A percentile compares a stretch with the other conserved stretches of the same genome.
Conservation (phyloP, 106 monocot genomes). For the Dendrobium chrysotoxum region DNA sequence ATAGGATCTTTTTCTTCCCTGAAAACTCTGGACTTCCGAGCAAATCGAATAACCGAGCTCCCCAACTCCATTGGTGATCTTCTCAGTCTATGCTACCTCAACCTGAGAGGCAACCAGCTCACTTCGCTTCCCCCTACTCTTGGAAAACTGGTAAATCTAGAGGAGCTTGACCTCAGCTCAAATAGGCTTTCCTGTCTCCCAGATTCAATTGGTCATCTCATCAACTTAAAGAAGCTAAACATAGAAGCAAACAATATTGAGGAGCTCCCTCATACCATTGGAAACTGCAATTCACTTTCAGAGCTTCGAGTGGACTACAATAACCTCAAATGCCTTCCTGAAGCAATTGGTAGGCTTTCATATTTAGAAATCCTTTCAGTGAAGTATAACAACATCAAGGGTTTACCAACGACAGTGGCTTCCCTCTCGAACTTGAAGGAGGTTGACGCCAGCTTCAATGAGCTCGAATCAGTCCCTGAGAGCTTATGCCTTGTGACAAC, state of each 20-base stretch:
- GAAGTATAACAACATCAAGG: constrained; percentile 20
- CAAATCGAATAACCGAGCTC: constrained; percentile 18
- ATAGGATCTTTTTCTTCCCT: constrained; percentile 16
- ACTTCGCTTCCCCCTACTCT: constrained; percentile 13
- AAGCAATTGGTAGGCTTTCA: constrained; percentile 26
- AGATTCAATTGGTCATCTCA: constrained; percentile 13
- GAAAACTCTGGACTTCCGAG: constrained; percentile 17
- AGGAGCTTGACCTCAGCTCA: constrained; percentile 22
- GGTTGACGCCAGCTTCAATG: constrained; percentile 22
- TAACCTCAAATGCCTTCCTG: constrained; percentile 25
- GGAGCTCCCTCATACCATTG: constrained; percentile 29
- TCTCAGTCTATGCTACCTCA: constrained; percentile 8
- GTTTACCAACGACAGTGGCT: constrained; percentile 12
- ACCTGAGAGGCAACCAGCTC: constrained; percentile 20
- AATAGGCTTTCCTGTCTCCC: constrained; percentile 15
- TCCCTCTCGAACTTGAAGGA: constrained; percentile 19
- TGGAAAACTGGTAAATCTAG: constrained; percentile 13
- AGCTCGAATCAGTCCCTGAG: constrained; percentile 19
- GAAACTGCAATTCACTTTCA: constrained; percentile 16
- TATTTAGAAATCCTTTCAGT: constrained; percentile 21
- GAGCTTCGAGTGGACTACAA: constrained; percentile 34
- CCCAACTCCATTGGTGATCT: constrained; percentile 21
- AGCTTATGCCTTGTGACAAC: constrained; percentile 23
- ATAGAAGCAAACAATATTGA: constrained; percentile 27
- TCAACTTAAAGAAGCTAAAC: constrained; percentile 22